Conservation (phyloP, 768 basidiomycete species). For the Boletellus ananiceps region DNA sequence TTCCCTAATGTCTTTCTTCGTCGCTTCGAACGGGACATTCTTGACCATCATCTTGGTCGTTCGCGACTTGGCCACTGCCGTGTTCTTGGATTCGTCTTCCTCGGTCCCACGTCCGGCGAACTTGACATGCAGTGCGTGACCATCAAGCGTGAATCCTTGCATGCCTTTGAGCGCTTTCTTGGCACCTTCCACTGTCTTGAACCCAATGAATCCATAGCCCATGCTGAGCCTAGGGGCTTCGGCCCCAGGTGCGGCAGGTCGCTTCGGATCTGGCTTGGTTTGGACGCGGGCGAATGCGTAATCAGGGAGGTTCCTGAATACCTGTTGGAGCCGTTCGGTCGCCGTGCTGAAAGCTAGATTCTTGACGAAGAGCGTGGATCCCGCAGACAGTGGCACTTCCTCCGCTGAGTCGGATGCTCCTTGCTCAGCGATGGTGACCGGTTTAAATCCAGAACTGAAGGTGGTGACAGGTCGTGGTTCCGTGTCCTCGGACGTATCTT, state of each 20-base stretch:
- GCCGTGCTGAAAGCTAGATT: slow-evolving; percentile 94
- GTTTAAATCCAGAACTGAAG: slow-evolving; percentile 21
- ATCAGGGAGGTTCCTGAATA: slow-evolving; percentile 70
- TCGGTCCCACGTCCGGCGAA: slow-evolving; percentile 80
- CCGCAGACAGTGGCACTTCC: slow-evolving; percentile 48
- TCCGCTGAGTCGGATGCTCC: slow-evolving; percentile 28
- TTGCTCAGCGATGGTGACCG: slow-evolving; percentile 45
- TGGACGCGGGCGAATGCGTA: slow-evolving; percentile 89
- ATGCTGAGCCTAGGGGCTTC: slow-evolving; percentile 66
- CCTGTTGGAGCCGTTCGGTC: slow-evolving; percentile 58
- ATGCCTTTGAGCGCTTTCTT: slow-evolving; percentile 69
- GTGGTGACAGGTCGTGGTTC: slow-evolving; percentile 7
- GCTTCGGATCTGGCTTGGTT: slow-evolving; percentile 84
- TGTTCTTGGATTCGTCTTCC: slow-evolving; percentile 46
- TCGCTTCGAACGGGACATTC: slow-evolving; percentile 96
- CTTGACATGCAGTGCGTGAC: slow-evolving; percentile 76
- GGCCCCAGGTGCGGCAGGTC: slow-evolving; percentile 33
- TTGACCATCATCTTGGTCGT: slow-evolving; percentile 97
- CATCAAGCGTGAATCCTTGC: slow-evolving; percentile 81
- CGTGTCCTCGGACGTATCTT: slow-evolving; percentile 32
- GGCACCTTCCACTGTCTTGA: slow-evolving; percentile 71
- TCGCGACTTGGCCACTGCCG: slow-evolving; percentile 44
- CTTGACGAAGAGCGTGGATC: slow-evolving; percentile 90
- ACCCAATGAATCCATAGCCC: slow-evolving; percentile 97
- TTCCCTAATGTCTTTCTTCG: slow-evolving; percentile 86